Base-by-base conservation (phyloP, 2,329 filamentous ascomycete genomes). In the Fusarium burgessii region DNA sequence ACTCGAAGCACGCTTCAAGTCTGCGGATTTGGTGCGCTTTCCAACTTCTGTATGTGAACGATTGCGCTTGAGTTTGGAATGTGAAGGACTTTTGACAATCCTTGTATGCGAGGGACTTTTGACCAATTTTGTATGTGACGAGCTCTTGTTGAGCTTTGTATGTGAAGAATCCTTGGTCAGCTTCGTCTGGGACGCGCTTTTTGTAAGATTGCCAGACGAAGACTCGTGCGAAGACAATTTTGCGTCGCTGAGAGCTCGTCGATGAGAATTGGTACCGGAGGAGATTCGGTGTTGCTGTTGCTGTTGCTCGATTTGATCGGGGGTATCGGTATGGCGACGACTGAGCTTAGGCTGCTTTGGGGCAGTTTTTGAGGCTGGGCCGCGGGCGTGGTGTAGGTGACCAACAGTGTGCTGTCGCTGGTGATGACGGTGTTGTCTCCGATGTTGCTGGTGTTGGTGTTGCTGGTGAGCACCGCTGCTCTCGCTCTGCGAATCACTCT, bases 21-120 rank as follows among this genome's bases (percentile, higher is more conserved):
- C 83, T 43, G 83, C 79, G 17, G 87, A 91, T 51, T 85, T 85
- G 77, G 90, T 90, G 77, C 88, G 87, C 81, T 89, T 89, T 58
- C 66, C 70, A 40, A 72, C 45, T 47, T 72, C 70, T 17, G 70
- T 71, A 62, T 72, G 70, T 17, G 70, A 72, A 20, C 62, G 66
- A 67, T 72, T 72, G 66, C 70, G 70, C 70, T 72, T 72, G 18
- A 90, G 80, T 74, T 79, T 88, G 18, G 84, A 81, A 57, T 88
- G 83, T 6, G 88, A 89, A 12, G 81, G 74, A 77, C 88, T 89
- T 78, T 88, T 88, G 74, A 84, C 85, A 29, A 88, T 80, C 62
- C 82, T 83, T 45, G 81, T 75, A 7, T 81, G 72, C 6, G 85
- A 82, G 29, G 79, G 77, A 58, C 50, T 64, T 56, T 69, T 69